These are phyloP conservation scores for Chlorella sp. DNA, from an alignment of 139 green algal species.

Conservation along the genomic window DNA sequence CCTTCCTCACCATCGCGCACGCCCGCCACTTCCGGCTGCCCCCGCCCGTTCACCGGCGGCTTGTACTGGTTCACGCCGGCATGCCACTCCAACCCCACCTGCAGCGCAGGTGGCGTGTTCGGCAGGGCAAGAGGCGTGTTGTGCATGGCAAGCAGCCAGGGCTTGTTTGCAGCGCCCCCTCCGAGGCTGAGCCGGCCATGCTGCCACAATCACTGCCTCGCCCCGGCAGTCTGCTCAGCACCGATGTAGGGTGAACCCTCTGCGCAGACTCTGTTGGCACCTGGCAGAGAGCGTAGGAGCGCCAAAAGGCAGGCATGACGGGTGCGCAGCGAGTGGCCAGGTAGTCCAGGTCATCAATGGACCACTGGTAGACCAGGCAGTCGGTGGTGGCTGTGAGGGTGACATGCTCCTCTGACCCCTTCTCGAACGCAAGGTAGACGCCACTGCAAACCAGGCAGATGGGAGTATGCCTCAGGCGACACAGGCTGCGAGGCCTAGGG, in stretches of 20 bases:
- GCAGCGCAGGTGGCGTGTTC: neutral
- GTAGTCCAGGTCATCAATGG: conserved; percentile 5
- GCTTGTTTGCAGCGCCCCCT: too few species aligned
- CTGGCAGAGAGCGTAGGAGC: conserved; percentile 17
- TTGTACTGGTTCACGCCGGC: neutral
- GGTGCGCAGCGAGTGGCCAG: conserved; percentile 6
- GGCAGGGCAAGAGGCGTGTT: neutral
- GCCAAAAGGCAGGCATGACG: conserved; percentile 3
- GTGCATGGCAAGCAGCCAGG: neutral
- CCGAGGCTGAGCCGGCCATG: too few species aligned
- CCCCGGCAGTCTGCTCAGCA: neutral
- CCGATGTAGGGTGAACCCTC: neutral
- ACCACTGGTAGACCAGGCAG: conserved; percentile 13
- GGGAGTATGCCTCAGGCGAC: too few species aligned
- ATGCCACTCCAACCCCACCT: conserved; percentile 7
- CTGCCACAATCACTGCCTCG: too few species aligned
- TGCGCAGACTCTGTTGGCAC: too few species aligned
- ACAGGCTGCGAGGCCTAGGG: too few species aligned
- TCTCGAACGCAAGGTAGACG: conserved; percentile 30
- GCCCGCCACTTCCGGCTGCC: neutral
- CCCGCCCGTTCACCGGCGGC: neutral
- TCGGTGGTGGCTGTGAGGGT: neutral
- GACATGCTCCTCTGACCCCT: neutral
- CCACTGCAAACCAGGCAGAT: neutral
- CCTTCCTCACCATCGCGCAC: neutral